These are phyloP conservation scores for Puccinia horiana DNA, from an alignment of 1,284 basidiomycete genomes.

Conservation along the genomic window DNA sequence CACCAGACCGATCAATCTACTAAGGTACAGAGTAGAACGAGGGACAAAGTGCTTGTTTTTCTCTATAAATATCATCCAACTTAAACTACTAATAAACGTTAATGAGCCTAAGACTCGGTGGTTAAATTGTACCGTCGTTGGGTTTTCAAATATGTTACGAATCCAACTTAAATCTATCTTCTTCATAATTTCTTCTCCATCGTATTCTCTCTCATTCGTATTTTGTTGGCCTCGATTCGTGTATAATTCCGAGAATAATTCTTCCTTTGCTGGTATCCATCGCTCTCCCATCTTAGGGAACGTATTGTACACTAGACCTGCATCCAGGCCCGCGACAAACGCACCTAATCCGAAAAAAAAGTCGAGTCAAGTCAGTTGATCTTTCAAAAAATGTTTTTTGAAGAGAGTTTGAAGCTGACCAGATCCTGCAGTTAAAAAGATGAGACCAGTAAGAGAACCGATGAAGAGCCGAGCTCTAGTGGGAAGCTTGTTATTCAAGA, in stretches of 20 bases:
- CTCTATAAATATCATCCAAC: conserved; percentile 68
- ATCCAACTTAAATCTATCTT: conserved; percentile 70
- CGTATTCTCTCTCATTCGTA: conserved; percentile 66
- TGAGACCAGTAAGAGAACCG: conserved; percentile 70
- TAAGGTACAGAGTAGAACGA: conserved; percentile 67
- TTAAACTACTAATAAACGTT: conserved; percentile 72
- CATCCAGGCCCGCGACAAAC: conserved; percentile 95
- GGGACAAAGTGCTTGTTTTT: conserved; percentile 68
- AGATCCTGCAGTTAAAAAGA: conserved; percentile 65
- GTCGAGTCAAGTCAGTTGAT: not conserved
- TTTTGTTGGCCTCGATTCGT: conserved; percentile 65
- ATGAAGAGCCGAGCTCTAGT: conserved; percentile 67
- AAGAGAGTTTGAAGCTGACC: conserved; percentile 11
- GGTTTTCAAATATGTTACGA: conserved; percentile 95
- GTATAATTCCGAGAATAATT: conserved; percentile 67
- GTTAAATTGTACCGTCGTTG: conserved; percentile 94
- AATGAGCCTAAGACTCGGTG: conserved; percentile 80
- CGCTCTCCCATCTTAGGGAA: conserved; percentile 95
- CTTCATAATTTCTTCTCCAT: conserved; percentile 57
- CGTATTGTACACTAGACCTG: conserved; percentile 94
- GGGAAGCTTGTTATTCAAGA: conserved; percentile 66
- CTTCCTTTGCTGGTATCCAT: conserved; percentile 76
- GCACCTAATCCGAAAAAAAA: conserved; percentile 67
- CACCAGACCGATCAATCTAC: conserved; percentile 73
- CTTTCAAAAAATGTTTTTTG: not conserved